Percentiles rank a stretch among this genome's conserved stretches.
Evolutionary conservation across 2,329 filamentous ascomycete genomes (phyloP).

Genomic region (Aspergillus sojae): DNA sequence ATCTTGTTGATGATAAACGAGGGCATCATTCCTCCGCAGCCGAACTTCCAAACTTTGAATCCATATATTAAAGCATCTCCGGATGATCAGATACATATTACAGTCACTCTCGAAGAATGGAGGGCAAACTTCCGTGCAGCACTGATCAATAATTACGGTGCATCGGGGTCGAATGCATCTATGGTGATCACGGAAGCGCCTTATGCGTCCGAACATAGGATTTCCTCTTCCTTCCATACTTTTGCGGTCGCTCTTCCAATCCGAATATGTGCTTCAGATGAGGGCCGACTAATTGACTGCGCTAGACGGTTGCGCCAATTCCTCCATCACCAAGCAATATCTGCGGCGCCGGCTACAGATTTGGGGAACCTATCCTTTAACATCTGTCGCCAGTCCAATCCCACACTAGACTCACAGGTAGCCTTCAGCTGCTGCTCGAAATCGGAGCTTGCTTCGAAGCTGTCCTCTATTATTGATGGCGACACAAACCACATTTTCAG

Average conservation of each 20-base stretch:
- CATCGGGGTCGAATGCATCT: constrained; percentile 30
- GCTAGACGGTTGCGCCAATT: constrained; percentile 8
- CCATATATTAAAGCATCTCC: constrained; percentile 19
- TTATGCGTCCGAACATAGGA: constrained; percentile 7
- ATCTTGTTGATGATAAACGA: constrained; percentile 34
- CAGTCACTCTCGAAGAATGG: constrained; percentile 19
- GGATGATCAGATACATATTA: constrained; percentile 22
- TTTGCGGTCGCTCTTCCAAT: constrained; percentile 14
- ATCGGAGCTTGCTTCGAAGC: constrained; percentile 11
- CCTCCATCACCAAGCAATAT: neutral
- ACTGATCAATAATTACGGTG: constrained; percentile 36
- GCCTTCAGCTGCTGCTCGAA: constrained; percentile 17
- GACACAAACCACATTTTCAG: constrained; percentile 1
- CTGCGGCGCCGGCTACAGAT: neutral
- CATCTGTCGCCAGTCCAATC: constrained; percentile 22
- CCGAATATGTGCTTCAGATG: constrained; percentile 18
- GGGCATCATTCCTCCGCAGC: constrained; percentile 27
- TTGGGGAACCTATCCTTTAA: constrained; percentile 21
- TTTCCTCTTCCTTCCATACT: constrained; percentile 10
- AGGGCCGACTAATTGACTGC: constrained; percentile 13
- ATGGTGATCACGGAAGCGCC: constrained; percentile 30
- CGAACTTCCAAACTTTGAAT: constrained; percentile 29
- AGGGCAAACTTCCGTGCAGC: constrained; percentile 17
- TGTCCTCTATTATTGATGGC: constrained; percentile 7
- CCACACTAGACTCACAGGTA: constrained; percentile 11